Base-by-base conservation (phyloP, 495 filamentous ascomycete genomes). In the Hypomontagnella submonticulosa region DNA sequence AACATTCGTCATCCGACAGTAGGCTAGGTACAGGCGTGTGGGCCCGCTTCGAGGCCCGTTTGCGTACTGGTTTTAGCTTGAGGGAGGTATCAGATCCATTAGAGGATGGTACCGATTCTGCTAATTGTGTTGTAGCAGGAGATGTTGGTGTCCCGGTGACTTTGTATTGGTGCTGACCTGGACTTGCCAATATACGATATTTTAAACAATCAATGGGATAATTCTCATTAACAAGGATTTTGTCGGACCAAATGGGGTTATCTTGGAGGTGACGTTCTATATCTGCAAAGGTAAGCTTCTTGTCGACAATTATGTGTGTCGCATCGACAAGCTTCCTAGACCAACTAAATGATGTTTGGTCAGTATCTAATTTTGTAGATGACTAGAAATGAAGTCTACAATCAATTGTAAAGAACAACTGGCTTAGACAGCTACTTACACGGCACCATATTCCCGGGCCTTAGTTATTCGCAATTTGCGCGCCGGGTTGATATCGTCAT, bases 231-330 rank as follows among this genome's bases (percentile, higher is more conserved):
- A 97, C 92, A 0, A 94, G 49, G 42, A 86, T 71, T 10, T 69
- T 41, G 9, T 57, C 49, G 9, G 60, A 32, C 33, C 47, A 55
- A 10, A 57, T 59, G 47, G 27, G n/a, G 9, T 47, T 64, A 53
- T 38, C 53, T 51, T 66, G 56, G 15, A 78, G 61, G 30, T 67
- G 41, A 16, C 69, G 57, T 15, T 90, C 64, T n/a, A 97, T 78
- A 59, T 95, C 85, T 4, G 80, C 73, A 66, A 87, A 93, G 3
- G 74, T 80, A 46, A 95, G 71, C 1, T 74, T 75, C 49, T 87
- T 89, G 68, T 97, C 95, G 4, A 91, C 90, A 59, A 98, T 84
- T 54, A 96, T 80, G 78, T 97, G 92, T 0, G 87, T 92, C 5
- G 85, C 82, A 0, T 54, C 75, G 20, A 51, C 48, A 15, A 77